Evolutionary conservation across 345 rosid genomes (phyloP).

Genomic region (Eutrema yunnanense): DNA sequence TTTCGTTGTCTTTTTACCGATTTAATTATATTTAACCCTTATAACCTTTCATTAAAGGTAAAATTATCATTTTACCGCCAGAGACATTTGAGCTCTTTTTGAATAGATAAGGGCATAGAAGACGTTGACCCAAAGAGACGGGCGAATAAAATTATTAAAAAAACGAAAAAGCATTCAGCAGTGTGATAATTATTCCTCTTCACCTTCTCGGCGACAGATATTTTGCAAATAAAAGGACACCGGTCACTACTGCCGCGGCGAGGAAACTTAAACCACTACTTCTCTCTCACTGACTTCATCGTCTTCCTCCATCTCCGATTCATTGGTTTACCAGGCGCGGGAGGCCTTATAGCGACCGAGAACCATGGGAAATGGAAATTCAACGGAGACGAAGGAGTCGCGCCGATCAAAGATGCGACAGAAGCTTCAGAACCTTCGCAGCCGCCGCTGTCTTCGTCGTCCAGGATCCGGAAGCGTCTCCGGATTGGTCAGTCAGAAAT

Average conservation of each 20-base stretch:
- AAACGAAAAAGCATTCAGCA: neutral
- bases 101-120: no score
- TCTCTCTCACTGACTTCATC: neutral
- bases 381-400: constrained; percentile 28
- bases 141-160: neutral
- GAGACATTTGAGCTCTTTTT: no score
- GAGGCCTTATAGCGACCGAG: neutral
- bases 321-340: neutral
- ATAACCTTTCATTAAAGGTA: no score
- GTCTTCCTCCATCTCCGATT: constrained; percentile 8
- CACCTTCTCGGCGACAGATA: neutral
- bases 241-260: neutral
- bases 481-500: constrained; percentile 29
- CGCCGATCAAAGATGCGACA: constrained; percentile 42
- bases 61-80: no score
- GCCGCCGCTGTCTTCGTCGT: constrained; percentile 26
- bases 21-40: no score
- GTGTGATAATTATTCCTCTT: neutral
- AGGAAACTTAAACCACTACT: neutral
- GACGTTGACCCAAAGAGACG: no score
- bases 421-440: constrained; percentile 43
- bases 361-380: constrained; percentile 30
- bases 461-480: constrained; percentile 23
- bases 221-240: neutral
- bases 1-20: no score